Percentiles rank a stretch among this genome's conserved stretches.
These are phyloP conservation scores for Flaveria sonorensis DNA, from an alignment of 129 eudicot genomes.

Conservation along the genomic window DNA sequence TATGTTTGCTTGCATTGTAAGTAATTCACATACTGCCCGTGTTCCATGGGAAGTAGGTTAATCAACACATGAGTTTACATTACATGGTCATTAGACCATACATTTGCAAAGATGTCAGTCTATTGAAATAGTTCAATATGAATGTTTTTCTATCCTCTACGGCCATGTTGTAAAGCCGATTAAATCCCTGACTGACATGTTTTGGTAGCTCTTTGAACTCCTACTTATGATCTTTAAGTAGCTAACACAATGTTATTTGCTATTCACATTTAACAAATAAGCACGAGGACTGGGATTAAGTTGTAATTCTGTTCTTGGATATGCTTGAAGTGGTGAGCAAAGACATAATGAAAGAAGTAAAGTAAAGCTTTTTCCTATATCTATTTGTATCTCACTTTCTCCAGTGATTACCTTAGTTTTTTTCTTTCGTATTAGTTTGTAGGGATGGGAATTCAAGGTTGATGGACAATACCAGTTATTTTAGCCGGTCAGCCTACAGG, in stretches of 20 bases:
- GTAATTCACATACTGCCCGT: neutral
- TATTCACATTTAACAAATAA: slow-evolving; percentile 72
- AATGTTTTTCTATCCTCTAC: no score
- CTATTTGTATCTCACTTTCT: neutral
- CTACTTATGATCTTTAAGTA: neutral
- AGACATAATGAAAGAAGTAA: slow-evolving; percentile 95
- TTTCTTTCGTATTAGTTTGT: slow-evolving; percentile 47
- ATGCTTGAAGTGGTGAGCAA: slow-evolving; percentile 96
- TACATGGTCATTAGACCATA: slow-evolving; percentile 73
- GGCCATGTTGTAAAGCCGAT: no score
- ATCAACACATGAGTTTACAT: slow-evolving; percentile 54
- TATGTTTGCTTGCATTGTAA: slow-evolving; percentile 19
- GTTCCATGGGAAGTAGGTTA: slow-evolving; percentile 73
- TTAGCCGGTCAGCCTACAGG: no score
- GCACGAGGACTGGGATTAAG: slow-evolving; percentile 89
- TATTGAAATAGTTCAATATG: slow-evolving; percentile 68
- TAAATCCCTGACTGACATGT: no score
- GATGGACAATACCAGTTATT: slow-evolving; percentile 95
- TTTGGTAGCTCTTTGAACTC: neutral
- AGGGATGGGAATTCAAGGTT: slow-evolving; percentile 66
- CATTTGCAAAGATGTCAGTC: slow-evolving; percentile 54
- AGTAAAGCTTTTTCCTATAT: slow-evolving; percentile 33
- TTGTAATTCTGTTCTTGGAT: slow-evolving; percentile 94
- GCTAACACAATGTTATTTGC: slow-evolving; percentile 14
- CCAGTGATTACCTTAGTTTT: slow-evolving; percentile 1